A percentile compares a stretch with the other conserved stretches of the same genome.
phyloP scores from a whole-genome alignment of 2,329 filamentous ascomycete species.

The Fusarium verticillioides region DNA sequence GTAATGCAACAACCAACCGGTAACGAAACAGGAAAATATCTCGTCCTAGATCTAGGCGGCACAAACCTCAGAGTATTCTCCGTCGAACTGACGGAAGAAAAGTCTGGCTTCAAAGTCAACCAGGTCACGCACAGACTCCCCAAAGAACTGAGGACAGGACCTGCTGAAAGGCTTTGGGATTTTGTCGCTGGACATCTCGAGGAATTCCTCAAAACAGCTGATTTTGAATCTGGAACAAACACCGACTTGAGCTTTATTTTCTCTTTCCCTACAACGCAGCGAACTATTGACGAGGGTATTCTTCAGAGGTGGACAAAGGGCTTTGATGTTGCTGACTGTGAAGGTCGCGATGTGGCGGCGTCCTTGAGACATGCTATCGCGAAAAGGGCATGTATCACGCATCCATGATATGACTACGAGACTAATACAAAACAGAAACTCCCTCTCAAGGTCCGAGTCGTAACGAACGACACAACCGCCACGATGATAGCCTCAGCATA shows the following conservation, averaged over 20 bases:
- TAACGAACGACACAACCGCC: constrained; percentile 98
- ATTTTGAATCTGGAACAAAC: neutral
- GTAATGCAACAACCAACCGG: constrained; percentile 10
- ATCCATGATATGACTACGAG: accelerated
- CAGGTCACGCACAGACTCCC: constrained; percentile 1
- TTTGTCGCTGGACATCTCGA: neutral
- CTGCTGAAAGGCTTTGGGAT: constrained; percentile 1
- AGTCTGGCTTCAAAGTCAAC: neutral
- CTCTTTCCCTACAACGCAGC: constrained; percentile 91
- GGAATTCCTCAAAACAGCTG: neutral
- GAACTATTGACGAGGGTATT: constrained; percentile 91
- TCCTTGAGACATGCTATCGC: constrained; percentile 83
- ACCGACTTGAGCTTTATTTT: constrained; percentile 79
- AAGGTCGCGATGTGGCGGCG: constrained; percentile 88
- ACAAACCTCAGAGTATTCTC: constrained; percentile 6
- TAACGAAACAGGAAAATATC: neutral
- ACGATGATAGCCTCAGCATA: constrained; percentile 97
- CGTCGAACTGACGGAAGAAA: neutral
- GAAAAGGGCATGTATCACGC: constrained; percentile 51
- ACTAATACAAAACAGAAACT: constrained; percentile 68
- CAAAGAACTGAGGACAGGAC: neutral
- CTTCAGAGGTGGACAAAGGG: constrained; percentile 98
- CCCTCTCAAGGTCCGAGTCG: constrained; percentile 88
- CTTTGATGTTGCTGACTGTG: constrained; percentile 91
- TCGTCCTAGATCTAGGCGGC: neutral